Evolutionary conservation across 108 stramenopile genomes (phyloP), one percentile per base, ranked within the genome.

Genomic region (Aurantiochytrium sp.): DNA sequence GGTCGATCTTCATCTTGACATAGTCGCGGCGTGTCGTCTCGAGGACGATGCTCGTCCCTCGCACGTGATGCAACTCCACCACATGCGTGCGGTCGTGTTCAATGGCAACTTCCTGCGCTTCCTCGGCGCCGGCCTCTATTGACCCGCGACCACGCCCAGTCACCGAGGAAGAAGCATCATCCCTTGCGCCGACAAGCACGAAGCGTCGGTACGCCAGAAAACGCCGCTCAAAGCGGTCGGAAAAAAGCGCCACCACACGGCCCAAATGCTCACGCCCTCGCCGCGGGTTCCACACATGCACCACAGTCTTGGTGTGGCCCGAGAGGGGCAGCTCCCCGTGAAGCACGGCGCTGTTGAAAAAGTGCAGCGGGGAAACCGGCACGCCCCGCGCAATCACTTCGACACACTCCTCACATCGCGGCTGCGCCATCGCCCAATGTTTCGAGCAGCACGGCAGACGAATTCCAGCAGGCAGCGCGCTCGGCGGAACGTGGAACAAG

Each of bases 361-460:
- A 28, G 18, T 83, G 18, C 3, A 83, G 76, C 16, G 76, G 76
- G 51, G 43, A 83, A 12, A 53, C 5, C 51, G 76, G 76, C n/a
- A 47, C 51, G 6, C 76, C 76, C 16, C 76, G 76, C 76, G 45
- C 12, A 23, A 83, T n/a, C 6, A 83, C 49, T 23, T 53, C 76
- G 49, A 53, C 76, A 23, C 76, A 83, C 76, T 83, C 76, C 25
- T 83, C 76, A 2, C 76, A 83, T 53, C 76, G 49, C n/a, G 76
- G 45, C 28, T 83, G 76, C 2, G n/a, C 45, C 45, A 83, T 47
- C 10, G 23, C 76, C 76, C 76, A 83, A 4, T 83, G 76, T 23
- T 83, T 83, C 6, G 76, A 83, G 51, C 76, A 83, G 51, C 76
- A 83, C 49, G 76, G 76, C 25, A 83, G 76, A 4, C 49, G 45